A percentile compares a stretch with the other conserved stretches of the same genome.
Conservation (phyloP, 345 rosid genomes). For the Raphanus sativus region DNA sequence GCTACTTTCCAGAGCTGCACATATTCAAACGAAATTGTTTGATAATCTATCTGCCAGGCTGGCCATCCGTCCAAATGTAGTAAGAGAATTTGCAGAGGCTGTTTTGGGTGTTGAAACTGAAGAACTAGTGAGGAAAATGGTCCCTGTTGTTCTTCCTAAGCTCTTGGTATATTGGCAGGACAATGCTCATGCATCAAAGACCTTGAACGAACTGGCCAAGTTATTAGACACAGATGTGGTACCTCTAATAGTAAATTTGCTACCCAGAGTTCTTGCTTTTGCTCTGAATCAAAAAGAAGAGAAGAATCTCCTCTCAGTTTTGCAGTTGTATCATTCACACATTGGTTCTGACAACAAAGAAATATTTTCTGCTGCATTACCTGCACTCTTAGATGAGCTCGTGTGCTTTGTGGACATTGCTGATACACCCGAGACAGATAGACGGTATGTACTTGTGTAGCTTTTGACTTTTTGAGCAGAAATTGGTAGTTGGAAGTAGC, state of each 20-base stretch:
- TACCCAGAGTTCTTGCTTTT: slow-evolving; percentile 92
- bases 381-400: slow-evolving; percentile 91
- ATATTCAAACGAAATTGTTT: slow-evolving; percentile 62
- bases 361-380: slow-evolving; percentile 89
- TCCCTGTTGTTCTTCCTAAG: slow-evolving; percentile 88
- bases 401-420: slow-evolving; percentile 79
- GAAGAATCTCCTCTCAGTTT: slow-evolving; percentile 59
- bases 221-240: slow-evolving; percentile 66
- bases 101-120: slow-evolving; percentile 70
- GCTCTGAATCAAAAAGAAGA: slow-evolving; percentile 75
- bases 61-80: slow-evolving; percentile 59
- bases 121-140: slow-evolving; percentile 70
- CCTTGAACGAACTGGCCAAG: slow-evolving; percentile 68
- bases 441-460: slow-evolving; percentile 54
- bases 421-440: slow-evolving; percentile 65
- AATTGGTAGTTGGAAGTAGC: slow-evolving; percentile 14
- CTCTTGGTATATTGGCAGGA: slow-evolving; percentile 80
- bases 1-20: slow-evolving; percentile 58
- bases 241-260: slow-evolving; percentile 78
- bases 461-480: slow-evolving; percentile 8
- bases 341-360: slow-evolving; percentile 85
- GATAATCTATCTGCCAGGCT: slow-evolving; percentile 64
- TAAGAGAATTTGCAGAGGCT: slow-evolving; percentile 91
- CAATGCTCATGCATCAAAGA: slow-evolving; percentile 56
- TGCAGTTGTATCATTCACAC: slow-evolving; percentile 78